These are phyloP conservation scores for Pichia rugopelliculosa DNA, from an alignment of 805 yeast genomes.

Conservation along the genomic window DNA sequence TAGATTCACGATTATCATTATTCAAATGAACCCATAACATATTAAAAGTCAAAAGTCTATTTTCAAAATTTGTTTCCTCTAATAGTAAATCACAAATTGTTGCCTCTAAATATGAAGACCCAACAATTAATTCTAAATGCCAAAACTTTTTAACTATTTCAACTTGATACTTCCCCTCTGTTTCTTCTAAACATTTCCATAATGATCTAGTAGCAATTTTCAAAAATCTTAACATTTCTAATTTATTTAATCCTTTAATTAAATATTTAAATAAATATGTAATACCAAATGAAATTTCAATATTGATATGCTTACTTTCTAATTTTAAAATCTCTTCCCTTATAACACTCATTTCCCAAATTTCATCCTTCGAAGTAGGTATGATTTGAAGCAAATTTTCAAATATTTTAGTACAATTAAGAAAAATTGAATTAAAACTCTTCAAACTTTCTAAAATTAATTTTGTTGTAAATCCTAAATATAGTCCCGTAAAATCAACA, in stretches of 20 bases:
- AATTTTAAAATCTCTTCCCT: slow-evolving; percentile 24
- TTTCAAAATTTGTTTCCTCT: slow-evolving; percentile 27
- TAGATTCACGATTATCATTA: slow-evolving; percentile 38
- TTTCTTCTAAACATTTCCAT: slow-evolving; percentile 48
- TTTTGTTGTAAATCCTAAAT: slow-evolving; percentile 28
- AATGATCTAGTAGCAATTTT: slow-evolving; percentile 37
- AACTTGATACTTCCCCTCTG: slow-evolving; percentile 53
- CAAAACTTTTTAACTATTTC: slow-evolving; percentile 64
- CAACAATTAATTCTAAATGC: slow-evolving; percentile 47
- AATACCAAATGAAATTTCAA: slow-evolving; percentile 36
- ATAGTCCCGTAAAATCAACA: slow-evolving; percentile 37
- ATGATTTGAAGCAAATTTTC: slow-evolving; percentile 36
- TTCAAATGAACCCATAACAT: slow-evolving; percentile 69
- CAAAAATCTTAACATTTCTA: slow-evolving; percentile 33
- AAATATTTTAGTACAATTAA: slow-evolving; percentile 30
- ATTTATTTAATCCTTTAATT: slow-evolving; percentile 22
- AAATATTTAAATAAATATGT: slow-evolving; percentile 34
- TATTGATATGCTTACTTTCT: slow-evolving; percentile 13
- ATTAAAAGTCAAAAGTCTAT: slow-evolving; percentile 48
- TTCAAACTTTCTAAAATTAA: slow-evolving; percentile 15
- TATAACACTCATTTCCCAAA: slow-evolving; percentile 26
- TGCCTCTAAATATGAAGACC: slow-evolving; percentile 59
- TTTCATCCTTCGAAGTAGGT: slow-evolving; percentile 29
- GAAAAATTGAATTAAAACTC: slow-evolving; percentile 19
- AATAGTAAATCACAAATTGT: slow-evolving; percentile 54